Evolutionary conservation across 2,329 filamentous ascomycete genomes (phyloP).

Genomic region (Stylonectria norvegica): DNA sequence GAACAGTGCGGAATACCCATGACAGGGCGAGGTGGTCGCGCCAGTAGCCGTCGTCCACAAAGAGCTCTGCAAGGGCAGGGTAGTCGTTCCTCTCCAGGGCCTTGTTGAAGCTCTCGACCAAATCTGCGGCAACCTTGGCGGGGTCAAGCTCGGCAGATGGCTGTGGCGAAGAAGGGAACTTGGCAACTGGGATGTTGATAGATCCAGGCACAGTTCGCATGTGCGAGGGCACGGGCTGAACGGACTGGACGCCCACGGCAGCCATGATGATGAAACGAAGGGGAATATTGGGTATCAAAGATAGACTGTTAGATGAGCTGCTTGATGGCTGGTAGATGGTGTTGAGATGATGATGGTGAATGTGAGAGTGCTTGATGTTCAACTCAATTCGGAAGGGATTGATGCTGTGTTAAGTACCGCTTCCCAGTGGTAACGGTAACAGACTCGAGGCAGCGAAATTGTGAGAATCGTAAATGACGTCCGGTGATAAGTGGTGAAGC

Average conservation of each 20-base stretch:
- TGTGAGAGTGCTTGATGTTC: too few species aligned
- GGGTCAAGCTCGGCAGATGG: conserved; percentile 8
- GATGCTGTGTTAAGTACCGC: too few species aligned
- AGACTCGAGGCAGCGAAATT: too few species aligned
- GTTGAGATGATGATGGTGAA: too few species aligned
- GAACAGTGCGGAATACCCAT: conserved; percentile 51
- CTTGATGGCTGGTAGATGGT: too few species aligned
- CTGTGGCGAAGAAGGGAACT: conserved; percentile 34
- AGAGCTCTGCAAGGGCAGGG: conserved; percentile 34
- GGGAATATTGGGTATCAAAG: too few species aligned
- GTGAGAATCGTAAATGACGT: too few species aligned
- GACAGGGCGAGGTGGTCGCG: conserved; percentile 53
- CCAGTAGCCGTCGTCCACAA: conserved; percentile 49
- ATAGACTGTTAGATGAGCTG: too few species aligned
- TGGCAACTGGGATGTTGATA: conserved; percentile 48
- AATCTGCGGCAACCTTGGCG: conserved; percentile 34
- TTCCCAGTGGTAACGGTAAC: too few species aligned
- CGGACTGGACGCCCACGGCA: not conserved
- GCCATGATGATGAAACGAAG: too few species aligned
- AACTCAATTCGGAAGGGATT: too few species aligned
- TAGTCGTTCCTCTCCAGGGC: conserved; percentile 36
- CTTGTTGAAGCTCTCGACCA: conserved; percentile 41
- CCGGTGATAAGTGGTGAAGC: too few species aligned
- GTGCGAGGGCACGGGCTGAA: conserved; percentile 19
- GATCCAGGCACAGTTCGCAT: conserved; percentile 46